phyloP scores from a whole-genome alignment of 2,329 filamentous ascomycete species.

The Alternaria brassicicola region DNA sequence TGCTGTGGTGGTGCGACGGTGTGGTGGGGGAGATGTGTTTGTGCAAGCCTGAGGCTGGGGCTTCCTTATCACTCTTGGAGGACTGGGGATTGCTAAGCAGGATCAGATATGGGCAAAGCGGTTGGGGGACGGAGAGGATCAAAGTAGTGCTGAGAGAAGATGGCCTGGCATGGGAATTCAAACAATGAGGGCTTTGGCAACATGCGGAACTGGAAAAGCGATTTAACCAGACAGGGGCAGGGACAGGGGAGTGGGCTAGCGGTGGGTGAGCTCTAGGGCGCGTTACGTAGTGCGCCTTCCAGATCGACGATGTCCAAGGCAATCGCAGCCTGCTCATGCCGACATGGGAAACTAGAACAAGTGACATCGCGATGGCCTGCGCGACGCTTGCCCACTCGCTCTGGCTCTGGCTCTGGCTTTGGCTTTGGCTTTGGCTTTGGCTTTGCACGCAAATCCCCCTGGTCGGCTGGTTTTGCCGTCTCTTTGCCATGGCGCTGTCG shows the following conservation, averaged over 20 bases:
- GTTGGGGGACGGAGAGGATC: neutral
- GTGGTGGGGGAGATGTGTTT: neutral
- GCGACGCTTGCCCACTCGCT: neutral
- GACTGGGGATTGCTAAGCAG: neutral
- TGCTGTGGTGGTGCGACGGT: neutral
- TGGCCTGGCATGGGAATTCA: conserved; percentile 14
- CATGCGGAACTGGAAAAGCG: conserved; percentile 17
- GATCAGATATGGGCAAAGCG: neutral
- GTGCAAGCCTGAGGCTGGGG: neutral
- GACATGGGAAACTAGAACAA: neutral
- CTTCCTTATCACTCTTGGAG: neutral
- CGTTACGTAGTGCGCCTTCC: conserved; percentile 10
- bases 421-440: too few species aligned
- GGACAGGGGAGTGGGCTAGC: neutral
- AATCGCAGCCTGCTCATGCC: neutral
- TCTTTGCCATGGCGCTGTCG: neutral
- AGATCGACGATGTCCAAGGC: conserved; percentile 8
- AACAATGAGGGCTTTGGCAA: conserved; percentile 12
- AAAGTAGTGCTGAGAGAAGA: neutral
- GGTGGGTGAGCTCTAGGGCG: conserved; percentile 3
- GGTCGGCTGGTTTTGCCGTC: neutral
- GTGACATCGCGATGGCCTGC: conserved; percentile 1
- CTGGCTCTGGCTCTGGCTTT: too few species aligned
- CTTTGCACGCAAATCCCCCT: too few species aligned
- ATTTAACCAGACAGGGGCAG: conserved; percentile 4